Base-by-base conservation (phyloP, 140 eudicot genomes). In the Erigeron philadelphicus region DNA sequence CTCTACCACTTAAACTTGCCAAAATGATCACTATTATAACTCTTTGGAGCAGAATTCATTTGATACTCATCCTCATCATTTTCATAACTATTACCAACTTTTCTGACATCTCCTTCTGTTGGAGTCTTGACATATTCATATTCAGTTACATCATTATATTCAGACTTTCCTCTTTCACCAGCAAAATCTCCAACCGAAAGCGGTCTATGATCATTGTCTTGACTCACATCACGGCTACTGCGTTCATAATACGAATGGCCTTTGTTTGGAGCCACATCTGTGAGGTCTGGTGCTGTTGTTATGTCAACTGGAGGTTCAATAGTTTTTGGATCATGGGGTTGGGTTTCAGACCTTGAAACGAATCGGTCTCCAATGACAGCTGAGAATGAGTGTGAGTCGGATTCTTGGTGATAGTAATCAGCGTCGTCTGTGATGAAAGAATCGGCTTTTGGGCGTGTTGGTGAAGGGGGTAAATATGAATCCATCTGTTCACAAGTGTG, bases 21-120 rank as follows among this genome's bases (percentile, higher is more conserved):
- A 56, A 56, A 56, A 23, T 19, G 41, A 19, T 19, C 62, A 60
- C 65, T 60, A 11, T 60, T 60, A 11, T 23, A 60, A 60, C 65
- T 60, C 45, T 60, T 60, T 60, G 65, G 65, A 35, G 45, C 65
- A 15, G 65, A 60, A 38, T 44, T 31, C 45, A 12, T 31, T 16
- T 12, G 65, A 60, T 60, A 60, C 2, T 10, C 65, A 35, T 18
- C 65, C 15, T 60, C 65, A 16, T 55, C 31, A 11, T 7, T 4
- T 10, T 25, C 61, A 7, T 23, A 55, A 18, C 25, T 55, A 19
- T 55, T 10, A 17, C 17, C 61, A 25, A 55, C 3, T 5, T 55
- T 31, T 15, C 38, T 11, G 8, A 55, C 61, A 19, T 55, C 61
- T 15, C 61, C 38, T 25, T 9, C 35, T 16, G 61, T 7, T 19